phyloP scores from a whole-genome alignment of 768 basidiomycete genomes.

The Phylloporus sp. region DNA sequence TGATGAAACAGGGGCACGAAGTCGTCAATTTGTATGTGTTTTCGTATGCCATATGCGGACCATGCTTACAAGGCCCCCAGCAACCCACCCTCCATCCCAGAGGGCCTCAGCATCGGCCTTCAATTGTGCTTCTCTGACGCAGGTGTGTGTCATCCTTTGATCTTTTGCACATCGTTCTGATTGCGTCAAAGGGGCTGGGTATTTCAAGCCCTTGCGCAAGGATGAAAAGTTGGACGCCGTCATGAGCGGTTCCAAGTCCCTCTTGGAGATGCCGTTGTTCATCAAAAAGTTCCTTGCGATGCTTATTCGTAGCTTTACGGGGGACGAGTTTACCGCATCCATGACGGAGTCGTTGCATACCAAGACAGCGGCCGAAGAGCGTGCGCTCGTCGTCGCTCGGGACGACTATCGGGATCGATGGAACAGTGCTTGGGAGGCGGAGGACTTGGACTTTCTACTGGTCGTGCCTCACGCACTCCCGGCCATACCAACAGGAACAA shows the following conservation, averaged over 20 bases:
- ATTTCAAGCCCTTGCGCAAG: slow-evolving; percentile 33
- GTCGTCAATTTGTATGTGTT: slow-evolving; percentile 36
- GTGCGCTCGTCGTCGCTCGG: slow-evolving; percentile 24
- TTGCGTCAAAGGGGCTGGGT: slow-evolving; percentile 38
- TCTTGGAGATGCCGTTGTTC: slow-evolving; percentile 27
- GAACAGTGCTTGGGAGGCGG: slow-evolving; percentile 36
- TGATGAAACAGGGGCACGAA: slow-evolving; percentile 36
- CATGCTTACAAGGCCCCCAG: slow-evolving; percentile 16
- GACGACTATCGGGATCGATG: slow-evolving; percentile 23
- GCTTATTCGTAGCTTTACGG: slow-evolving; percentile 29
- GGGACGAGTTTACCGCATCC: slow-evolving; percentile 26
- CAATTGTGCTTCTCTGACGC: slow-evolving; percentile 55
- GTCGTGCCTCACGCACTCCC: slow-evolving; percentile 37
- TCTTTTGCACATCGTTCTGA: neutral
- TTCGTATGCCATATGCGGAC: neutral
- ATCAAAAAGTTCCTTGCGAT: slow-evolving; percentile 42
- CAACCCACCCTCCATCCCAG: slow-evolving; percentile 43
- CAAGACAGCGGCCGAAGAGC: slow-evolving; percentile 28
- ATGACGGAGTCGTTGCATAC: slow-evolving; percentile 32
- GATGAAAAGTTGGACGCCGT: slow-evolving; percentile 33
- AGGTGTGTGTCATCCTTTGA: slow-evolving; percentile 29
- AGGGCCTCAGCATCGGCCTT: slow-evolving; percentile 48
- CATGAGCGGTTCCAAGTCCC: slow-evolving; percentile 20
- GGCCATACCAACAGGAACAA: slow-evolving; percentile 34
- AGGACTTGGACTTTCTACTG: slow-evolving; percentile 39